Evolutionary conservation across 352 stramenopile species (phyloP).

Genomic region (Pythium utonaiense): DNA sequence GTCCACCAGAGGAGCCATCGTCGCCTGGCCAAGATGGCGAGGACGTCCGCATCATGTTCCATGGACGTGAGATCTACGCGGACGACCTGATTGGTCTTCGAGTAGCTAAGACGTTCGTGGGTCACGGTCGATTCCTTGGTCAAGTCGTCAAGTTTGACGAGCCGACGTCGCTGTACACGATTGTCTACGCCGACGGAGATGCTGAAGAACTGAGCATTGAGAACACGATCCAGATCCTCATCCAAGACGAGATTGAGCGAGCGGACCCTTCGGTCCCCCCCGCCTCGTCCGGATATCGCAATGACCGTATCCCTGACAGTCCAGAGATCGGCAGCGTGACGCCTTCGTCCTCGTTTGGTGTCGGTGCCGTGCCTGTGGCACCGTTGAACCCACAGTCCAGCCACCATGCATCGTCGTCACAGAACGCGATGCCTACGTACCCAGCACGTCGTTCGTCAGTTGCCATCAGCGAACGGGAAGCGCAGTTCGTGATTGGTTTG

Average conservation of each 20-base stretch:
- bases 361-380: constrained; percentile 20
- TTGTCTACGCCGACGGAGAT: constrained; percentile 84
- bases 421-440: constrained; percentile 13
- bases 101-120: constrained; percentile 82
- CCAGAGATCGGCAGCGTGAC: constrained; percentile 22
- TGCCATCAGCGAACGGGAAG: constrained; percentile 69
- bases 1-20: constrained; percentile 17
- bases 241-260: constrained; percentile 84
- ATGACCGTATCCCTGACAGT: constrained; percentile 19
- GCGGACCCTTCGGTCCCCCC: constrained; percentile 52
- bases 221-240: constrained; percentile 78
- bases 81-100: constrained; percentile 77
- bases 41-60: constrained; percentile 66
- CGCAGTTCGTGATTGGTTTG: constrained; percentile 67
- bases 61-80: constrained; percentile 65
- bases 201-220: constrained; percentile 75
- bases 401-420: background rate
- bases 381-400: constrained; percentile 11
- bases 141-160: constrained; percentile 86
- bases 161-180: constrained; percentile 57
- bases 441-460: constrained; percentile 20
- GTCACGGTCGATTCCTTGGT: constrained; percentile 76
- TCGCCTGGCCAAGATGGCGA: constrained; percentile 30
- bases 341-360: constrained; percentile 16
- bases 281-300: constrained; percentile 17